Percentiles rank a stretch among this genome's conserved stretches.
Evolutionary conservation across 306 rosid genomes (phyloP).

Genomic region (Sechiopsis laciniata): DNA sequence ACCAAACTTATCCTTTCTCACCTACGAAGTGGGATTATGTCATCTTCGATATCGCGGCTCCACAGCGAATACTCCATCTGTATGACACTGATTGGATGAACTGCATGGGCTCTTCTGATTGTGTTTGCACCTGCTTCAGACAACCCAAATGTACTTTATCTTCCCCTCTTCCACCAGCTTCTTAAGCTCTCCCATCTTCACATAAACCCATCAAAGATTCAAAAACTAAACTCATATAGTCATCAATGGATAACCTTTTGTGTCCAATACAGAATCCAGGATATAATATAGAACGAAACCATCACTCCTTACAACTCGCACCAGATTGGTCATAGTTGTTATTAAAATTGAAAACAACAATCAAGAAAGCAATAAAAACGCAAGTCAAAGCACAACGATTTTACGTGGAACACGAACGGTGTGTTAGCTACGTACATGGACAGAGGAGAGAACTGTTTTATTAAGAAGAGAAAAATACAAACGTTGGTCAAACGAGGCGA

Average conservation of each 20-base stretch:
- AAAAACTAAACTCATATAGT: background rate
- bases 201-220: background rate
- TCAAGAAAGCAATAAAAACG: too few species aligned
- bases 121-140: constrained; percentile 74
- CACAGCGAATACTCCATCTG: constrained; percentile 80
- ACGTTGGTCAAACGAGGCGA: too few species aligned
- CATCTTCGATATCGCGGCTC: constrained; percentile 66
- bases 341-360: too few species aligned
- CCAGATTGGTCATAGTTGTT: too few species aligned
- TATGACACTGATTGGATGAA: constrained; percentile 71
- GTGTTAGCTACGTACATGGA: too few species aligned
- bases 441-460: too few species aligned
- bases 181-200: constrained; percentile 64
- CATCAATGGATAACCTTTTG: background rate
- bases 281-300: too few species aligned
- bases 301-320: too few species aligned
- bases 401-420: too few species aligned
- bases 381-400: too few species aligned
- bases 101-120: constrained; percentile 70
- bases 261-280: background rate
- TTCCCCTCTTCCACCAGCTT: constrained; percentile 74
- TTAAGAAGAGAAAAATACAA: too few species aligned
- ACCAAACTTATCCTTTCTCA: constrained; percentile 16
- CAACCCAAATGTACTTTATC: constrained; percentile 50
- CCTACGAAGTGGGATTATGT: constrained; percentile 66